Base-by-base conservation (phyloP, 2,329 filamentous ascomycete species). In the Coniochaeta ligniaria region DNA sequence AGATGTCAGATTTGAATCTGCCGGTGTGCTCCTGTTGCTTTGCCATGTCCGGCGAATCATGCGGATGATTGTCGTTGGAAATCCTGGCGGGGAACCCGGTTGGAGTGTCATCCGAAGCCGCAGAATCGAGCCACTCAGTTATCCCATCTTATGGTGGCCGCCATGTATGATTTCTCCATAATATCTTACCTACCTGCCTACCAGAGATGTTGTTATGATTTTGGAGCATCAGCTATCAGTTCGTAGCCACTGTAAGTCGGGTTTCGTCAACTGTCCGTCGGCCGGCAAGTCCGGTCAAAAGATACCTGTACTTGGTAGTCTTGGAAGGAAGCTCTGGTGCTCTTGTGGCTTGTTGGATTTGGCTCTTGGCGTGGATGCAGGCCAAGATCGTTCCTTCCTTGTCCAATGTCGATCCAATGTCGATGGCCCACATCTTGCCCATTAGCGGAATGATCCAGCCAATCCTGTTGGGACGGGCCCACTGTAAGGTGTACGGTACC, bases 391-490 rank as follows among this genome's bases (percentile, higher is more conserved):
- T 17, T 24, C 47, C 22, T 14, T 17, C 47, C 47, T 6, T 52
- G 14, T 47, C 35, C 38, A 20, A 43, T 47, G 22, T 52, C 22
- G 20, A 24, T 31, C 28, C 28, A 31, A 5, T 6, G 28, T 31
- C 28, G n/a, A n/a, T n/a, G n/a, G n/a, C n/a, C n/a, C n/a, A n/a
- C n/a, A n/a, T n/a, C n/a, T n/a, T n/a, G n/a, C n/a, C n/a, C n/a
- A n/a, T n/a, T n/a, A n/a, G n/a, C 47, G 47, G 47, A 52, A 52
- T 52, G 47, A 52, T 12, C 47, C 47, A 52, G 47, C 47, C 47
- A 52, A 52, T 52, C 24, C 3, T 24, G 24, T 52, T 52, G 3
- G 14, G 22, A 28, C 4, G 47, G 24, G 26, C 11, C 47, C 47
- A 52, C 47, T 52, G 28, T n/a, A n/a, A n/a, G n/a, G n/a, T n/a